A percentile compares a stretch with the other conserved stretches of the same genome.
phyloP scores from a whole-genome alignment of 2,329 filamentous ascomycete species.

The Fulvia fulva region DNA sequence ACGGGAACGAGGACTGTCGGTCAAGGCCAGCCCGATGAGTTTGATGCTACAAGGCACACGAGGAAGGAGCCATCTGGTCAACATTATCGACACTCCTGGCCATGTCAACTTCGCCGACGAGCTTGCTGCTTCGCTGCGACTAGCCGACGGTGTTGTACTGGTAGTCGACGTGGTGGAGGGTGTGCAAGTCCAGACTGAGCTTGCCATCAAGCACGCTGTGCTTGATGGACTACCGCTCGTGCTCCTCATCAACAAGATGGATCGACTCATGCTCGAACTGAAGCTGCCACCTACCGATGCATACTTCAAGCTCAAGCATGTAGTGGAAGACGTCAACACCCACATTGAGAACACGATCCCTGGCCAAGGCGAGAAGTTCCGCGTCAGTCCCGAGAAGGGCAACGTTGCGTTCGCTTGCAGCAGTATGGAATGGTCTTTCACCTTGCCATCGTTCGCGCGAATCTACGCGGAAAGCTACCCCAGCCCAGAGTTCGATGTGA shows the following conservation, averaged over 20 bases:
- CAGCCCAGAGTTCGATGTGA: constrained; percentile 57
- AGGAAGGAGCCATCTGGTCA: constrained; percentile 91
- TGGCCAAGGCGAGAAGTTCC: constrained; percentile 70
- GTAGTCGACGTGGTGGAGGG: constrained; percentile 96
- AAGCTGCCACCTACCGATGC: constrained; percentile 92
- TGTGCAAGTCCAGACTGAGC: constrained; percentile 97
- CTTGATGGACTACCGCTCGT: constrained; percentile 85
- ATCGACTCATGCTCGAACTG: constrained; percentile 87
- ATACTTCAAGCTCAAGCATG: constrained; percentile 98
- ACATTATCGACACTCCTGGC: constrained; percentile 91
- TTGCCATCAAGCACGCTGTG: constrained; percentile 93
- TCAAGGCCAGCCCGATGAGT: constrained; percentile 93
- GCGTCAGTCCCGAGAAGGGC: constrained; percentile 91
- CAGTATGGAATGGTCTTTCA: constrained; percentile 95
- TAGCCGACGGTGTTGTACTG: constrained; percentile 87
- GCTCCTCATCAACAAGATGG: constrained; percentile 94
- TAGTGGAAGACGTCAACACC: constrained; percentile 97
- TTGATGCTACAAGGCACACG: constrained; percentile 81
- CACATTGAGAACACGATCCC: constrained; percentile 85
- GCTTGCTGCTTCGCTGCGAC: constrained; percentile 78
- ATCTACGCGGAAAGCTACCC: constrained; percentile 89
- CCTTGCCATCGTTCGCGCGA: constrained; percentile 85
- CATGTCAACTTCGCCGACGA: constrained; percentile 99
- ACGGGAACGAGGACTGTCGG: constrained; percentile 81
- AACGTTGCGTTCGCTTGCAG: constrained; percentile 97